Percentiles rank a stretch among this genome's conserved stretches.
phyloP scores from a whole-genome alignment of 1,284 basidiomycete genomes.

The Ceratobasidium papillatum region DNA sequence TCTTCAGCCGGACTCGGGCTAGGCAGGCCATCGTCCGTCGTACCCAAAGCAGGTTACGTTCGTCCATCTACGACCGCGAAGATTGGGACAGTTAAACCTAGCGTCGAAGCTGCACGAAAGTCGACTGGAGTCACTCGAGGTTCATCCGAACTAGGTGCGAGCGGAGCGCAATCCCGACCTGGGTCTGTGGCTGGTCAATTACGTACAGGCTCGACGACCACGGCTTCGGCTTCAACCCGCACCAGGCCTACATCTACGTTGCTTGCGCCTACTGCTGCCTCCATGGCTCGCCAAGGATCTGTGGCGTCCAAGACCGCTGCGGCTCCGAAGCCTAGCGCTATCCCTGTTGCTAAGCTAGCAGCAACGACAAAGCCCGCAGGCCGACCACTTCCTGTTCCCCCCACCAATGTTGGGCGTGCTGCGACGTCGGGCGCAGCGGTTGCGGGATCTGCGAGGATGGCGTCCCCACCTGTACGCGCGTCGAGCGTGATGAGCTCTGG shows the following conservation, averaged over 20 bases:
- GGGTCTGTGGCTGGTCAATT: neutral
- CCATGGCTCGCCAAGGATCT: conserved; percentile 64
- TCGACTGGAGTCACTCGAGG: neutral
- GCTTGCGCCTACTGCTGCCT: conserved; percentile 77
- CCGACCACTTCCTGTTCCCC: conserved; percentile 18
- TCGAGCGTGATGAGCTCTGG: conserved; percentile 5
- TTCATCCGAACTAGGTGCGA: neutral
- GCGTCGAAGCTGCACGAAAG: neutral
- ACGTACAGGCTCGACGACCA: neutral
- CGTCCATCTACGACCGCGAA: neutral
- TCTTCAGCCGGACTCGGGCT: conserved; percentile 7
- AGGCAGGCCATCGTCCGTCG: conserved; percentile 16
- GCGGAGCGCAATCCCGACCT: neutral
- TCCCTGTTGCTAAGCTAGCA: neutral
- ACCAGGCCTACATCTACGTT: conserved; percentile 60
- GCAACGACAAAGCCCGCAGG: neutral
- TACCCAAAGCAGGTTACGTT: neutral
- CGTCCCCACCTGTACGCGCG: conserved; percentile 26
- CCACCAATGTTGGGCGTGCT: conserved; percentile 24
- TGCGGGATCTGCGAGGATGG: conserved; percentile 10
- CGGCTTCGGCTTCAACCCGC: neutral
- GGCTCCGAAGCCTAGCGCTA: neutral
- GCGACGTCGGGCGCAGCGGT: conserved; percentile 9
- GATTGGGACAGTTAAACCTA: neutral
- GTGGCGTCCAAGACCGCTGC: neutral